Evolutionary conservation across 2,329 filamentous ascomycete species (phyloP), one percentile per base, ranked within the genome.

Genomic region (Colletotrichum spaethianum): DNA sequence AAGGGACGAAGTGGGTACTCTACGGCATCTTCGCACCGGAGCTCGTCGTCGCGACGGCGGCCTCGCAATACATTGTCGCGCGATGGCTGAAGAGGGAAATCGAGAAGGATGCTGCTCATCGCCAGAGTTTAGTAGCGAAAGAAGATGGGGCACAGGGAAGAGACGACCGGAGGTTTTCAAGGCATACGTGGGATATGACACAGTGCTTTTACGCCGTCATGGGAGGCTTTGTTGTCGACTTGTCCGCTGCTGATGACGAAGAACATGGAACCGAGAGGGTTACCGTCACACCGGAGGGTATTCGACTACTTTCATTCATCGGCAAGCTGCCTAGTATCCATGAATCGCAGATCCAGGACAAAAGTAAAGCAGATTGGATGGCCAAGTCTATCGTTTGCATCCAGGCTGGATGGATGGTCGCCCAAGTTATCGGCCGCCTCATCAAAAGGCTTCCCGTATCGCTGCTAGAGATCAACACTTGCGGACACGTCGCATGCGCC

Each of bases 381-480:
- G 78, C 78, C 36, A 83, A 83, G 72, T 62, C 75, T 1, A 74
- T 84, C 14, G 80, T 80, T 2, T 78, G 78, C 55, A 23, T 82
- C 16, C 83, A 85, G 72, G 80, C 79, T 1, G 72, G 72, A 18
- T 85, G 83, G 82, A 81, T 84, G 68, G 65, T 81, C 3, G 52
- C 82, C 3, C 81, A 84, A 55, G 75, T 74, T 42, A 72, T 83
- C 26, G 78, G 78, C 2, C 78, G 83, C 1, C 69, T 78, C 18
- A 75, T 75, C 1, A 72, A 78, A 20, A 72, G 74, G 7, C 73
- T 83, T 0, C 81, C 83, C 0, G 69, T 84, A 14, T 80, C 79
- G 0, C 76, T 82, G 8, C 76, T 83, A 14, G 81, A 84, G 63
- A 67, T 82, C 1, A 78, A 81, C 69, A 81, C 80, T 1, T 70